These are phyloP conservation scores for Beverwykella pulmonaria DNA, from an alignment of 495 filamentous ascomycete species.

Conservation along the genomic window DNA sequence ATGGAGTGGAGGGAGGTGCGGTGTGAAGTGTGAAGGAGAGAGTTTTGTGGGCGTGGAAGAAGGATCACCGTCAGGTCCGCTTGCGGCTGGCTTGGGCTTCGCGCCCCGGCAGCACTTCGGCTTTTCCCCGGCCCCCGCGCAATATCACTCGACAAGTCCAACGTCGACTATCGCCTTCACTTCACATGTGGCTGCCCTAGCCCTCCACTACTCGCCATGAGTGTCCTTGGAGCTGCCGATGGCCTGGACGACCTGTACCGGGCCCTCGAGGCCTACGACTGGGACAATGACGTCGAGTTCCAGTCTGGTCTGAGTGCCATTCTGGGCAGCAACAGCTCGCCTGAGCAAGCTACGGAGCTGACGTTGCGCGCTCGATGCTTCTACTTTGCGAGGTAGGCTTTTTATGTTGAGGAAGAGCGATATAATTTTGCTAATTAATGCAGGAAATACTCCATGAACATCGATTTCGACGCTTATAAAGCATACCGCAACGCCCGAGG, in stretches of 20 bases:
- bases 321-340: conserved; percentile 49
- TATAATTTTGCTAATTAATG: neutral
- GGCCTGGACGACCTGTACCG: conserved; percentile 43
- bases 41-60: conserved; percentile 16
- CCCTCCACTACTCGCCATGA: conserved; percentile 12
- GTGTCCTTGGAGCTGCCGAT: neutral
- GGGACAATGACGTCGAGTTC: conserved; percentile 59
- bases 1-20: neutral
- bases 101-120: conserved; percentile 7
- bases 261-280: conserved; percentile 56
- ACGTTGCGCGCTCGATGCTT: conserved; percentile 54
- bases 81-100: neutral
- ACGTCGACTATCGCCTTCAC: neutral
- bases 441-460: conserved; percentile 44
- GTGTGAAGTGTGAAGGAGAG: neutral
- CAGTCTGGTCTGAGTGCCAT: conserved; percentile 53
- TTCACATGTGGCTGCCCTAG: neutral
- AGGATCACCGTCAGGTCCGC: conserved; percentile 8
- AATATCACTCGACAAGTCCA: neutral
- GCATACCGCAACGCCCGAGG: conserved; percentile 36
- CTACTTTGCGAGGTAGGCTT: conserved; percentile 46
- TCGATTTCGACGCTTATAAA: conserved; percentile 51
- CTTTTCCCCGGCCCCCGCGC: neutral
- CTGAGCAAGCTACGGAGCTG: conserved; percentile 49
- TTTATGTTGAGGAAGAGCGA: neutral